phyloP scores from a whole-genome alignment of 768 basidiomycete genomes.

The Leccinum pellstonianum region DNA sequence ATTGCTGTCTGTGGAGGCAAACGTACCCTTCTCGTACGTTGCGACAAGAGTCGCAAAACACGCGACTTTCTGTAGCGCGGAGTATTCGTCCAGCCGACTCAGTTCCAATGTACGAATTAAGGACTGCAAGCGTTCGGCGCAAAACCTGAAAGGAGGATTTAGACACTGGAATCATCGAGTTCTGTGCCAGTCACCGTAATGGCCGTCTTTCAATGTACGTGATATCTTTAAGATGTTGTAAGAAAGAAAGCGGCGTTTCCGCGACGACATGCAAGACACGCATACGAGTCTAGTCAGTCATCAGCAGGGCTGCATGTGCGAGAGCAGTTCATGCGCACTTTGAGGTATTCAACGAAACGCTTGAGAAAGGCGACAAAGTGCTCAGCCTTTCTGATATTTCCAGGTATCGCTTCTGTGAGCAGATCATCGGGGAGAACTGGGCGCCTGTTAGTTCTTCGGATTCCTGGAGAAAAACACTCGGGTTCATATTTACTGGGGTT shows the following conservation, averaged over 20 bases:
- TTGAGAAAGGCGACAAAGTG: slow-evolving; percentile 99
- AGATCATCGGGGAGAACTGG: slow-evolving; percentile 92
- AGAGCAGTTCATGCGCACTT: slow-evolving; percentile 47
- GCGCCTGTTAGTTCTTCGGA: slow-evolving; percentile 1
- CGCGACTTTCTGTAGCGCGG: slow-evolving; percentile 92
- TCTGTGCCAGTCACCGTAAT: slow-evolving; percentile 58
- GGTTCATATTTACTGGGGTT: slow-evolving; percentile 69
- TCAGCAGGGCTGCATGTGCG: slow-evolving; percentile 10
- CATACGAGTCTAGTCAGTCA: slow-evolving; percentile 82
- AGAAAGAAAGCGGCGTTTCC: slow-evolving; percentile 93
- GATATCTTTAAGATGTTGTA: slow-evolving; percentile 98
- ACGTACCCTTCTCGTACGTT: slow-evolving; percentile 92
- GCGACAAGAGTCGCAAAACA: slow-evolving; percentile 94
- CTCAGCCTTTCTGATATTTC: slow-evolving; percentile 97
- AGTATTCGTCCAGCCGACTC: slow-evolving; percentile 86
- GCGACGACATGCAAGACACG: slow-evolving; percentile 99
- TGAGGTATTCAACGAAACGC: slow-evolving; percentile 97
- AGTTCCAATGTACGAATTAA: slow-evolving; percentile 91
- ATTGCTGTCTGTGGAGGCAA: not conserved
- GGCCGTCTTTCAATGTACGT: slow-evolving; percentile 97
- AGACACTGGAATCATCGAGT: not conserved
- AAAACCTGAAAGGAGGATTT: slow-evolving; percentile 60
- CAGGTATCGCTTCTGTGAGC: slow-evolving; percentile 92
- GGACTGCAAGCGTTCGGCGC: slow-evolving; percentile 93
- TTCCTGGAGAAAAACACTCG: not conserved